These are phyloP conservation scores for Pleurotus platypus DNA, from an alignment of 768 basidiomycete species.

Conservation along the genomic window DNA sequence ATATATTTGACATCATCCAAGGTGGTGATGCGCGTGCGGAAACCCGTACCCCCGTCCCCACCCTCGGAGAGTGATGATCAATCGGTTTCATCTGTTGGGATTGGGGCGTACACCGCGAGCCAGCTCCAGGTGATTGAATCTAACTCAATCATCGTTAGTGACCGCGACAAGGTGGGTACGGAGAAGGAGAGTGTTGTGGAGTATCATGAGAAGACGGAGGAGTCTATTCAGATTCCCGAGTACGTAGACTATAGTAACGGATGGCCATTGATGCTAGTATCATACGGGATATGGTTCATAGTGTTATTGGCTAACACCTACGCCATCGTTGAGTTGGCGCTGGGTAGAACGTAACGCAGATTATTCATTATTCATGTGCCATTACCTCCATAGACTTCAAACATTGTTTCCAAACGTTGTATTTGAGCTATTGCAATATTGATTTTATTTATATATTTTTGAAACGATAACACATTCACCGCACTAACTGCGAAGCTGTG, in stretches of 20 bases:
- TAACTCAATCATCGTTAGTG: too few species aligned
- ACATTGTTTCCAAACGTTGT: neutral
- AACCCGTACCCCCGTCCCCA: conserved; percentile 16
- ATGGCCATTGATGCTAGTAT: conserved; percentile 29
- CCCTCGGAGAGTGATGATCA: neutral
- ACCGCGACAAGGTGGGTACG: neutral
- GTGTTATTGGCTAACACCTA: conserved; percentile 50
- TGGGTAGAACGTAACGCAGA: conserved; percentile 17
- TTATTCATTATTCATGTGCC: neutral
- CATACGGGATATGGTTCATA: conserved; percentile 45
- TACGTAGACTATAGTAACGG: conserved; percentile 39
- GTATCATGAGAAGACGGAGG: conserved; percentile 9
- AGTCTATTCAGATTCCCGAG: conserved; percentile 12
- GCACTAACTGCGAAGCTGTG: neutral
- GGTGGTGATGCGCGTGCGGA: conserved; percentile 58
- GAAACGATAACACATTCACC: neutral
- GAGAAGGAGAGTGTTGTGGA: conserved; percentile 1
- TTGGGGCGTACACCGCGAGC: too few species aligned
- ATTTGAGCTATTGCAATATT: too few species aligned
- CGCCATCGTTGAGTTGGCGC: conserved; percentile 42
- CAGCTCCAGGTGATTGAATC: too few species aligned
- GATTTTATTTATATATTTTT: neutral
- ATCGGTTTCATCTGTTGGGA: neutral
- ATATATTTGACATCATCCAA: conserved; percentile 64
- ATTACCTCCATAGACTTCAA: neutral